These are phyloP conservation scores for Suillus cothurnatus DNA, from an alignment of 768 basidiomycete species.

Conservation along the genomic window DNA sequence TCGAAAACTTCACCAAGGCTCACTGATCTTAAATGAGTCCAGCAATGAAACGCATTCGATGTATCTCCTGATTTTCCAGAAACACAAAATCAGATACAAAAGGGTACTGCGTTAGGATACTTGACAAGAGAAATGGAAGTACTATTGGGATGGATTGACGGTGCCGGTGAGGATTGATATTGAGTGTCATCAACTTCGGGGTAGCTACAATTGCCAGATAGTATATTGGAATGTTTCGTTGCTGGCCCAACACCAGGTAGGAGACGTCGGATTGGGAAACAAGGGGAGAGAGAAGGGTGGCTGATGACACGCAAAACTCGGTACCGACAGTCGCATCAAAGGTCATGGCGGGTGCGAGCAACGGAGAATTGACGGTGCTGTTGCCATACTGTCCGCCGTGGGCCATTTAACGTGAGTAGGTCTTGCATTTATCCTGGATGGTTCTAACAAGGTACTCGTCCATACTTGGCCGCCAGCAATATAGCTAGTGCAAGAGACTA, in stretches of 20 bases:
- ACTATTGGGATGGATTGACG: neutral
- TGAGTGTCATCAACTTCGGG: neutral
- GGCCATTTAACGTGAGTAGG: neutral
- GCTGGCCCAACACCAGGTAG: neutral
- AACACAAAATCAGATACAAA: neutral
- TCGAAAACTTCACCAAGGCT: neutral
- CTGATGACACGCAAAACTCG: neutral
- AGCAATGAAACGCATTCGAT: neutral
- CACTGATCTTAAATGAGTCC: neutral
- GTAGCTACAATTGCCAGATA: no score
- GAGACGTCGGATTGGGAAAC: neutral
- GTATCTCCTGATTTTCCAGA: neutral
- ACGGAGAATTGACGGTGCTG: neutral
- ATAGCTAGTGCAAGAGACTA: no score
- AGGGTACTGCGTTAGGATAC: neutral
- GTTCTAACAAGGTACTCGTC: neutral
- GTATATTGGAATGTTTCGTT: neutral
- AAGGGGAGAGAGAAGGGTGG: neutral
- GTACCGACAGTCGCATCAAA: conserved; percentile 13
- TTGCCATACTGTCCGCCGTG: neutral
- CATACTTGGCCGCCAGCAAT: neutral
- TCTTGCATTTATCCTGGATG: neutral
- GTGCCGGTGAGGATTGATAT: neutral
- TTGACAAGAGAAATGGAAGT: neutral
- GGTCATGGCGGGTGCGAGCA: neutral